These are phyloP conservation scores for Simplicillium aogashimaense DNA, from an alignment of 2,329 filamentous ascomycete genomes.

Conservation along the genomic window DNA sequence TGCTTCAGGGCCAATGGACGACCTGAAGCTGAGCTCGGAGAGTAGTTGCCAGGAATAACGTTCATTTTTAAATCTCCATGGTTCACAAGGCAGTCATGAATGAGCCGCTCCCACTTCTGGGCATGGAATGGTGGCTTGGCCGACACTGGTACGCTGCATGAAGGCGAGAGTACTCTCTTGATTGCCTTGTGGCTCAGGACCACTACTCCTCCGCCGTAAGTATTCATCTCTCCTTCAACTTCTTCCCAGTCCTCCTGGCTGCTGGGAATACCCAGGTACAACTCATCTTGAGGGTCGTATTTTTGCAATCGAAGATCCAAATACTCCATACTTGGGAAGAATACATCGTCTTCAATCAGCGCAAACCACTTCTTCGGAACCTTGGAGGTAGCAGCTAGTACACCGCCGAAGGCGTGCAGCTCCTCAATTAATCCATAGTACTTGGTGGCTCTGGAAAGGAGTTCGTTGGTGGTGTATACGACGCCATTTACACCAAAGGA, in stretches of 20 bases:
- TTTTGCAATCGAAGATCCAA: conserved; percentile 26
- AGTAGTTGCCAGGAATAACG: conserved; percentile 32
- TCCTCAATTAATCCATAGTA: conserved; percentile 28
- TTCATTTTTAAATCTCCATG: conserved; percentile 25
- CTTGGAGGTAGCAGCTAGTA: conserved; percentile 20
- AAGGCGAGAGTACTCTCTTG: conserved; percentile 20
- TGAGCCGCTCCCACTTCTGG: conserved; percentile 28
- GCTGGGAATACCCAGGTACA: conserved; percentile 33
- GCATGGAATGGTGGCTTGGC: conserved; percentile 9
- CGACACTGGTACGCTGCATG: conserved; percentile 21
- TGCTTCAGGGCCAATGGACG: conserved; percentile 25
- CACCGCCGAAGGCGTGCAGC: conserved; percentile 20
- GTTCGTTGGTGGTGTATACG: conserved; percentile 19
- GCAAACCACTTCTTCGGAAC: conserved; percentile 29
- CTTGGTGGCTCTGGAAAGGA: conserved; percentile 20
- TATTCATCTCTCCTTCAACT: conserved; percentile 23
- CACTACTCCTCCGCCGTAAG: conserved; percentile 33
- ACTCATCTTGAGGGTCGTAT: conserved; percentile 19
- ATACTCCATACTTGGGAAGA: conserved; percentile 30
- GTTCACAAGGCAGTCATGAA: conserved; percentile 28
- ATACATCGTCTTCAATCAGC: conserved; percentile 35
- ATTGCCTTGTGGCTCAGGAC: conserved; percentile 28
- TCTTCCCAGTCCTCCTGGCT: conserved; percentile 31
- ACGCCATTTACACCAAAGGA: conserved; percentile 28
- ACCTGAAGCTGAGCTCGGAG: conserved; percentile 29